Percentiles rank a stretch among this genome's conserved stretches.
Evolutionary conservation across 164 flowering plant species (phyloP).

Genomic region (Sedum album): DNA sequence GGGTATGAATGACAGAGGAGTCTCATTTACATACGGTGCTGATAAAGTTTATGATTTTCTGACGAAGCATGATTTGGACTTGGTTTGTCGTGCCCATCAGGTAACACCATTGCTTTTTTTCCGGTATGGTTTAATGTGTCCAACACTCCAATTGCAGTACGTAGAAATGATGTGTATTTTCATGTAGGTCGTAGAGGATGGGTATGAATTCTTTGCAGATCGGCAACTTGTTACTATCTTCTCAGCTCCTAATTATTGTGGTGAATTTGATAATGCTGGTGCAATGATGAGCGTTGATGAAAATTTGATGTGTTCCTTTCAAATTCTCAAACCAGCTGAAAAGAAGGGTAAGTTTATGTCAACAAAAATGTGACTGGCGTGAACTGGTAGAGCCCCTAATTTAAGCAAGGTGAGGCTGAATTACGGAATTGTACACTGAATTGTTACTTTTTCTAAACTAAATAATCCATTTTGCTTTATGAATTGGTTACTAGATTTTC

Average conservation of each 20-base stretch:
- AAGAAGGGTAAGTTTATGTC: conserved; percentile 1
- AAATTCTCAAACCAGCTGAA: conserved; percentile 7
- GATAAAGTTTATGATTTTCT: conserved; percentile 3
- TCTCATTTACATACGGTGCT: conserved; percentile 4
- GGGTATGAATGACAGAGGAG: conserved; percentile 7
- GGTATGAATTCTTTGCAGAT: conserved; percentile 5
- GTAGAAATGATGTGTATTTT: neutral
- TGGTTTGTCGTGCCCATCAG: conserved; percentile 5
- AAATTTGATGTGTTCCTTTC: conserved; percentile 6
- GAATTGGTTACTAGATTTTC: neutral
- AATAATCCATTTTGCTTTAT: neutral
- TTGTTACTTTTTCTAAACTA: neutral
- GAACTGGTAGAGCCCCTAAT: neutral
- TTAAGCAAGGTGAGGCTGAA: conserved; percentile 2
- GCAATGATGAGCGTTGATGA: conserved; percentile 7
- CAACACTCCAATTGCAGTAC: neutral
- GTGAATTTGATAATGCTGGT: conserved; percentile 6
- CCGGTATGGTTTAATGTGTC: neutral
- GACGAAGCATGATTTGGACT: conserved; percentile 1
- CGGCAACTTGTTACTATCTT: conserved; percentile 2
- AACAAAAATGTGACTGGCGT: neutral
- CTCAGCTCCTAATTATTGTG: conserved; percentile 5
- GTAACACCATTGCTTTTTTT: neutral
- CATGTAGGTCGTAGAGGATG: conserved; percentile 6
- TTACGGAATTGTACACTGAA: neutral